Evolutionary conservation across 495 filamentous ascomycete species (phyloP), one percentile per base, ranked within the genome.

Genomic region (Hapsidospora chrysogenum): DNA sequence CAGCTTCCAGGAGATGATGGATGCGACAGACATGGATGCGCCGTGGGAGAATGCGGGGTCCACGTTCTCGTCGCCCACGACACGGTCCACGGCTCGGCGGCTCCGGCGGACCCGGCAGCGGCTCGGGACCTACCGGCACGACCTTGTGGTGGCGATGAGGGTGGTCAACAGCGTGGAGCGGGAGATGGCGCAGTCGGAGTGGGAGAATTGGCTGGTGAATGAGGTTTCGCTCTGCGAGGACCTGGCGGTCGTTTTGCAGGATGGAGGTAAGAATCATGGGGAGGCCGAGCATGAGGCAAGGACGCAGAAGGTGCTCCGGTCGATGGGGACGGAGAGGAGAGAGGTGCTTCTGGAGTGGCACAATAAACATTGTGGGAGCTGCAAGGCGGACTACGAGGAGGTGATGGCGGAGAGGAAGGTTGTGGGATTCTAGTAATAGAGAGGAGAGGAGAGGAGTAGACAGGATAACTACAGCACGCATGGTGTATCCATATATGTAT

Each of bases 81-180:
- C 70, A 38, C 67, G 64, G 37, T 66, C 69, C 13, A 70, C 76
- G 17, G 70, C 71, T 4, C 67, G 63, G 7, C 74, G 83, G 2
- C 63, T 94, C 20, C 68, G 78, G 19, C 70, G 75, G 35, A 85
- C 84, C 10, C 68, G 85, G 4, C 78, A 92, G 55, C 68, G 76
- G 22, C 71, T 97, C 2, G 89, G 79, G 8, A 54, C 68, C 9
- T 87, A 93, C 52, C 70, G 89, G n/a, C 83, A 97, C 48, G 84
- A 96, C 46, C 64, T 96, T 15, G 60, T 96, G 1, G 85, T 97
- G 4, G 85, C 85, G 11, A 69, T 96, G 57, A 76, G 86, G 4
- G 69, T 95, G 3, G 75, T 97, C 33, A 94, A 96, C 50, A 76
- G 67, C 29, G 72, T 96, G 8, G 89, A 97, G 59, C 57, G 63